Base-by-base conservation (phyloP, 1,139 yeast species). In the Kodamaea alishanica region DNA sequence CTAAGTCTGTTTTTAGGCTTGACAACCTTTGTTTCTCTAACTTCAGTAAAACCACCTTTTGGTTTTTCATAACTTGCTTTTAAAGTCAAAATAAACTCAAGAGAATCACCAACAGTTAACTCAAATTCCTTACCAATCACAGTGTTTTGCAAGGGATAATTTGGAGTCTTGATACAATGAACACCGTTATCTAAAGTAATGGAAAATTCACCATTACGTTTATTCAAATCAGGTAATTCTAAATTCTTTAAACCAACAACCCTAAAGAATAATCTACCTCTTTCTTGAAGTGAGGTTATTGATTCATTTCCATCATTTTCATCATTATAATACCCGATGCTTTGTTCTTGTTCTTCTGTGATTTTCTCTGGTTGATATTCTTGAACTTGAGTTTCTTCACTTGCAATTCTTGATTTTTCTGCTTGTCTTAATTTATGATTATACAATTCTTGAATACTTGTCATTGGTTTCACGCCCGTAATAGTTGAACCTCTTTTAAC, bases 161-260 rank as follows among this genome's bases (percentile, higher is more conserved):
- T 77, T 25, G 86, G 82, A 0, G 97, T 90, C 32, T 82, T 79
- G 34, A 89, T 79, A 42, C 92, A 80, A 55, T 92, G 96, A 29
- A 84, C 80, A 2, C 97, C 96, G 59, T 92, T 92, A 59, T 92
- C 97, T 49, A 92, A 69, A 6, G 88, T 80, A 32, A 89, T 55
- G 33, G 80, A 77, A 60, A 86, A 81, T 39, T 75, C 73, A 1
- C 90, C 90, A 28, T 78, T 67, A 43, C 81, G 81, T 5, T 59
- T 55, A 15, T 61, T 61, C 39, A 80, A 60, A 35, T 79, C 77
- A 1, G 89, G 85, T 39, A 89, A 61, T 7, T 65, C 64, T 30
- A 89, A 58, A 34, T 76, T 77, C 44, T 73, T 70, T 39, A 88
- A 58, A 0, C 81, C 79, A 39, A 81, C 67, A 22, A 89, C 71